A percentile compares a stretch with the other conserved stretches of the same genome.
phyloP scores from a whole-genome alignment of 352 stramenopile genomes.

The Lagenidium sp. region DNA sequence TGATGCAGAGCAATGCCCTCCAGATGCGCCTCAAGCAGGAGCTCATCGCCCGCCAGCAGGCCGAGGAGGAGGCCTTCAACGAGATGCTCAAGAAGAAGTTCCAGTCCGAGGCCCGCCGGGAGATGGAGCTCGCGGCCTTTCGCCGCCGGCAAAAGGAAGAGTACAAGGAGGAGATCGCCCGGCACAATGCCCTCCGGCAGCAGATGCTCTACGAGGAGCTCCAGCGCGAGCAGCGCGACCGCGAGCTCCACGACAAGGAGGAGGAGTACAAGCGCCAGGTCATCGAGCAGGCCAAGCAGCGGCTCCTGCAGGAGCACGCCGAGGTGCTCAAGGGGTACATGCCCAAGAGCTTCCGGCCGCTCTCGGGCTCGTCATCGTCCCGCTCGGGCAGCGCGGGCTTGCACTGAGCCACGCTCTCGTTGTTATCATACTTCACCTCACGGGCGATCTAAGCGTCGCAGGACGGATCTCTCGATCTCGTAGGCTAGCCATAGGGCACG shows the following conservation, averaged over 20 bases:
- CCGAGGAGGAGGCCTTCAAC: constrained; percentile 67
- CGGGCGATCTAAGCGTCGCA: too few species aligned
- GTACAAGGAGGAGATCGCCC: constrained; percentile 48
- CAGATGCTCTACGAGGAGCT: constrained; percentile 72
- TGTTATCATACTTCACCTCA: too few species aligned
- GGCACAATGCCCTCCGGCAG: constrained; percentile 52
- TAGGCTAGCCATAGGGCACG: too few species aligned
- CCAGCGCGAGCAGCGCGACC: constrained; percentile 63
- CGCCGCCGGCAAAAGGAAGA: constrained; percentile 50
- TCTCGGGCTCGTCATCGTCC: constrained; percentile 5
- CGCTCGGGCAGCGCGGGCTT: not conserved
- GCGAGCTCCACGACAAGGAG: constrained; percentile 46
- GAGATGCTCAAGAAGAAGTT: constrained; percentile 52
- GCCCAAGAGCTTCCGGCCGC: constrained; percentile 21
- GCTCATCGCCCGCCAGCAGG: constrained; percentile 39
- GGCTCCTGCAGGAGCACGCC: constrained; percentile 81
- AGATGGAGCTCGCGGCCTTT: constrained; percentile 58
- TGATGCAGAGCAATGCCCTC: constrained; percentile 79
- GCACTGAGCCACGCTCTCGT: too few species aligned
- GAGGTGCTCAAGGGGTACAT: constrained; percentile 77
- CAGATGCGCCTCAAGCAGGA: constrained; percentile 53
- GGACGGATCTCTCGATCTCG: too few species aligned
- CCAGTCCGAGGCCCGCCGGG: constrained; percentile 46
- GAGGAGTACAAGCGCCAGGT: constrained; percentile 78
- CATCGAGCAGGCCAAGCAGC: constrained; percentile 78